Base-by-base conservation (phyloP, 2,329 filamentous ascomycete species). In the Talaromyces amestolkiae region DNA sequence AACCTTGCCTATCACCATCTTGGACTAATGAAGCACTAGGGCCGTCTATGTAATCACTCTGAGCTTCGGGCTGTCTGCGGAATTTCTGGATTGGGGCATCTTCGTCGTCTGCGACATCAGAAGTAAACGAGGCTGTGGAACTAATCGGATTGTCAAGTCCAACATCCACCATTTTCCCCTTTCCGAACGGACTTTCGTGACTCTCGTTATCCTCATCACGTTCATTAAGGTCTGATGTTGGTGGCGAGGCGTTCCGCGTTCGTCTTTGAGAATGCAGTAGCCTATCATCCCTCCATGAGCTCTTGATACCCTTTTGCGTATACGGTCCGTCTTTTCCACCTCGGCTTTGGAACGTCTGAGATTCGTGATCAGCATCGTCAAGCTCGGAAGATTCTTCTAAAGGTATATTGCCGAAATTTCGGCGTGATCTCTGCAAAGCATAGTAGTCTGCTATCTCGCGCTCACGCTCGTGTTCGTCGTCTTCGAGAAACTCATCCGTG, bases 391-490 rank as follows among this genome's bases (percentile, higher is more conserved):
- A 97, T 70, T 96, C 93, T 43, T 91, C 91, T 59, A 97, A 80
- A 70, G 91, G 88, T 77, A 91, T 92, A 15, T 89, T 89, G 15
- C 92, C 92, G 74, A 97, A 94, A 66, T 97, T 91, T 56, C 93
- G 87, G 70, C 95, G 87, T 69, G 94, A 98, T 71, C 90, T 86
- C 77, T 98, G 93, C 65, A 99, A 82, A 6, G 94, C 94, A 78
- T 93, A 96, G 70, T 95, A 89, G 78, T 98, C 95, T n/a, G 93
- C 93, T 39, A 94, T 91, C 74, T 98, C 94, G 63, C 93, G 84
- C 72, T 96, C 91, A 72, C 92, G 89, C 78, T 97, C 93, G 72
- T 92, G 90, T 75, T 95, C 93, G 68, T 98, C 94, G 69, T 97
- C 93, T 78, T 97, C 93, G 68, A 91, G 88, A 69, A 96, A 95